phyloP scores from a whole-genome alignment of 441 rosid genomes.

The Mallotus repandus region DNA sequence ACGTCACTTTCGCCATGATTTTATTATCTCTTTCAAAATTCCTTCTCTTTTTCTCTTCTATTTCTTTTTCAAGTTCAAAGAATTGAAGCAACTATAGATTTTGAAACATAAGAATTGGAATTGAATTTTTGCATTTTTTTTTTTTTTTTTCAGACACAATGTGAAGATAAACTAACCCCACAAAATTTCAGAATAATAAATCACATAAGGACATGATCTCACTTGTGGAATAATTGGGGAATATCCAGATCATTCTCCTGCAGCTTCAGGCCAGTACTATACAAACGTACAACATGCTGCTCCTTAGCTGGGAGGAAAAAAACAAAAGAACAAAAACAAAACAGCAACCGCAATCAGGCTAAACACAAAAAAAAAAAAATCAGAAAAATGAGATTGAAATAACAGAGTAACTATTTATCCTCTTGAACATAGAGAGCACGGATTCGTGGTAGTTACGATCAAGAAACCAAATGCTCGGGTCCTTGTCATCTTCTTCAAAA shows the following conservation, averaged over 20 bases:
- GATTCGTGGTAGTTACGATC: slow-evolving; percentile 89
- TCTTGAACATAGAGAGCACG: slow-evolving; percentile 85
- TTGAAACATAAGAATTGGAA: not conserved
- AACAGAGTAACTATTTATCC: slow-evolving; percentile 57
- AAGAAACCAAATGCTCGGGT: slow-evolving; percentile 79
- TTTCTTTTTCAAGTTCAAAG: no score
- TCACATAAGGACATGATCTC: slow-evolving; percentile 14
- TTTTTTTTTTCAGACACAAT: no score
- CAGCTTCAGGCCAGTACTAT: slow-evolving; percentile 83
- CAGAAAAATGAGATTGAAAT: not conserved
- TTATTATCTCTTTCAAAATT: no score
- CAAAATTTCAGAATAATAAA: not conserved
- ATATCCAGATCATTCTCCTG: slow-evolving; percentile 78
- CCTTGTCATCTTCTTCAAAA: slow-evolving; percentile 90
- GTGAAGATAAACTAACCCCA: not conserved
- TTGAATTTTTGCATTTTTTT: not conserved
- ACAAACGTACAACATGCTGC: slow-evolving; percentile 96
- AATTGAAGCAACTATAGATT: no score
- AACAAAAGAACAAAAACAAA: no score
- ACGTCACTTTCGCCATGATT: no score
- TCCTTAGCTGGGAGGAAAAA: slow-evolving; percentile 58
- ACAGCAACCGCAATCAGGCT: not conserved
- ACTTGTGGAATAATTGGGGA: slow-evolving; percentile 63
- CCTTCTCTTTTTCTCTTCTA: no score
- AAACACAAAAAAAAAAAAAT: not conserved